Percentiles rank a stretch among this genome's conserved stretches.
Conservation (phyloP, 1,284 basidiomycete genomes). For the Tilletiaria anomala region DNA sequence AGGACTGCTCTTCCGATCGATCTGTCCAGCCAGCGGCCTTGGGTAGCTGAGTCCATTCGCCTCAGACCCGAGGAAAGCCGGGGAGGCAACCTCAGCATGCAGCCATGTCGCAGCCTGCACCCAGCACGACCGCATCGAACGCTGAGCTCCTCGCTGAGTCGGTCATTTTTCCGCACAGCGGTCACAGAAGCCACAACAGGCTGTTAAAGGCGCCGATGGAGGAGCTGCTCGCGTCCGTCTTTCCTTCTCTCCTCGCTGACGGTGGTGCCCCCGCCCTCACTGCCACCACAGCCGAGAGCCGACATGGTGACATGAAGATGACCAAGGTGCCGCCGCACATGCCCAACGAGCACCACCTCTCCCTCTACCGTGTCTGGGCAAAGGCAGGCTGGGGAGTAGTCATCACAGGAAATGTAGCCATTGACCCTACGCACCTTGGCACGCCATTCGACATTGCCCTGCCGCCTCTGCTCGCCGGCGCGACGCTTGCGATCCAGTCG, state of each 20-base stretch:
- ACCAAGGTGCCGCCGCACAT: not conserved
- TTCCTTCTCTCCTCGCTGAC: conserved; percentile 25
- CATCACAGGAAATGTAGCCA: conserved; percentile 71
- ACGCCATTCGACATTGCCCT: conserved; percentile 66
- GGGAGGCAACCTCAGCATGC: no score
- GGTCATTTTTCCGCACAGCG: conserved; percentile 50
- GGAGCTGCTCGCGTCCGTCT: conserved; percentile 25
- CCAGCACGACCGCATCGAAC: no score
- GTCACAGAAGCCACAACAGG: conserved; percentile 43
- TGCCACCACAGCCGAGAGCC: no score
- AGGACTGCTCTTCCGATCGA: no score
- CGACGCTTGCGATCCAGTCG: not conserved
- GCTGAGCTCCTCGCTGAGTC: conserved; percentile 42
- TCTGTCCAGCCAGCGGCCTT: no score
- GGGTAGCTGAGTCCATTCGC: no score
- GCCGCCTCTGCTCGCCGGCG: conserved; percentile 39
- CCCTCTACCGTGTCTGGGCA: conserved; percentile 65
- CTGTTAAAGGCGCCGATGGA: conserved; percentile 43
- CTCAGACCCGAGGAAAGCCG: no score
- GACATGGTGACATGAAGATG: no score
- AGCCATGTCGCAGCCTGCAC: no score
- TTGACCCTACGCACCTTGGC: conserved; percentile 56
- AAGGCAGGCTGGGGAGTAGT: conserved; percentile 71
- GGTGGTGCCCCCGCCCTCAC: no score
- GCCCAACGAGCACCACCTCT: conserved; percentile 44